These are phyloP conservation scores for Phytomonas francai DNA, from an alignment of 208 protist genomes.

Conservation along the genomic window DNA sequence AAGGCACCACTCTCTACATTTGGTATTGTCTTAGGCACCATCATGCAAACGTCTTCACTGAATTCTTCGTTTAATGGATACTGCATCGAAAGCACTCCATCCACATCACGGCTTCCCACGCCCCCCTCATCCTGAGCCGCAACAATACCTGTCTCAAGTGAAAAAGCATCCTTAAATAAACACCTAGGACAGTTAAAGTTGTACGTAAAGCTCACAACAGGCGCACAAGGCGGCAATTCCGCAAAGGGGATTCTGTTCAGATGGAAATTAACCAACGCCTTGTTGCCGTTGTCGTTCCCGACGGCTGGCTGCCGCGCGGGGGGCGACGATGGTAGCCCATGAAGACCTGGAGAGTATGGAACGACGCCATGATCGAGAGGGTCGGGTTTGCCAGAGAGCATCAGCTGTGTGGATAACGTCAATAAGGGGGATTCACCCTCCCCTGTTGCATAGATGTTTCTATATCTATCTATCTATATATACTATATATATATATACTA, in stretches of 20 bases:
- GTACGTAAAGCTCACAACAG: not conserved
- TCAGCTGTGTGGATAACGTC: not conserved
- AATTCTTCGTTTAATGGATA: not conserved
- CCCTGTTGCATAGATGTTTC: not conserved
- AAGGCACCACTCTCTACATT: not conserved
- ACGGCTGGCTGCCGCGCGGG: too few relatives aligned
- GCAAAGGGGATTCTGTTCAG: not conserved
- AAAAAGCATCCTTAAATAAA: not conserved
- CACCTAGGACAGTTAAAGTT: not conserved
- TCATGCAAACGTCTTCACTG: not conserved
- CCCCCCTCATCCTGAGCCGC: not conserved
- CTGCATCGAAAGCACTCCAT: not conserved
- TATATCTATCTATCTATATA: too few relatives aligned
- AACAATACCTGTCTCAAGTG: not conserved
- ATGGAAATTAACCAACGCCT: not conserved
- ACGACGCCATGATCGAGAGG: not conserved
- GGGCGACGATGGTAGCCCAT: not conserved
- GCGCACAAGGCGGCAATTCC: not conserved
- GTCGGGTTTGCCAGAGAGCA: not conserved
- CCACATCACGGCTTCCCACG: not conserved
- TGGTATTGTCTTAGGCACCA: not conserved
- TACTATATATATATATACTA: too few relatives aligned
- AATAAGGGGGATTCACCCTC: not conserved
- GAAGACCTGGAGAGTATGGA: not conserved
- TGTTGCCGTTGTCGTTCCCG: not conserved